Evolutionary conservation across 73 alveolate species (phyloP), one percentile per base, ranked within the genome.

Genomic region (Stentor coeruleus): DNA sequence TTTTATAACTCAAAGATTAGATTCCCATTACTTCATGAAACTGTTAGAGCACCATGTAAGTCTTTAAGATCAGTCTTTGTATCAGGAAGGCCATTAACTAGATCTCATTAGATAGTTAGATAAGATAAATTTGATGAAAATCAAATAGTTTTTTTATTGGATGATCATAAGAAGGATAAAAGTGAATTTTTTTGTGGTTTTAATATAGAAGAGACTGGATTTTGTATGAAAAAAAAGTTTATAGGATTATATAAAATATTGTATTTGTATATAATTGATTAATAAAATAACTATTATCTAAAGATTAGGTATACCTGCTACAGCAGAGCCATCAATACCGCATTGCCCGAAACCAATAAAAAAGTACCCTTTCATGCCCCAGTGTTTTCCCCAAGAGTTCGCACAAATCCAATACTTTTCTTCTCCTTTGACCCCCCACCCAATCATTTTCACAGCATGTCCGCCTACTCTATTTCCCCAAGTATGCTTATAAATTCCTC

Each of bases 351-450:
- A 66, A 31, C 49, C 79, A 66, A 66, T 66, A 20, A 14, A 20
- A 31, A 66, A 66, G 79, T 28, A 90, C 0, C 97, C 97, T 36
- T 90, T 72, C n/a, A 89, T 94, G 11, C 97, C 97, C 99, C 99
- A 95, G 26, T 58, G 82, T 3, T 83, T 60, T 37, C 92, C 89
- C 99, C 97, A 93, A 3, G 96, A 89, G 76, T 94, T 94, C 66
- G 93, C 97, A 38, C 84, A 82, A 30, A 91, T 81, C 99, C 99
- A 95, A 90, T 95, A 95, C 81, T 87, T 77, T 72, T 84, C 82
- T 11, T 91, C 88, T 30, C 84, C 74, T 75, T 89, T 90, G 3
- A 66, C 90, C 81, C 98, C 98, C 93, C 93, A 94, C 4, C 98
- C 98, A 35, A 93, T 76, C 30, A 93, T 76, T 58, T 85, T 93